Evolutionary conservation across 352 stramenopile species (phyloP), one percentile per base, ranked within the genome.

Genomic region (Phytopythium helicoides): DNA sequence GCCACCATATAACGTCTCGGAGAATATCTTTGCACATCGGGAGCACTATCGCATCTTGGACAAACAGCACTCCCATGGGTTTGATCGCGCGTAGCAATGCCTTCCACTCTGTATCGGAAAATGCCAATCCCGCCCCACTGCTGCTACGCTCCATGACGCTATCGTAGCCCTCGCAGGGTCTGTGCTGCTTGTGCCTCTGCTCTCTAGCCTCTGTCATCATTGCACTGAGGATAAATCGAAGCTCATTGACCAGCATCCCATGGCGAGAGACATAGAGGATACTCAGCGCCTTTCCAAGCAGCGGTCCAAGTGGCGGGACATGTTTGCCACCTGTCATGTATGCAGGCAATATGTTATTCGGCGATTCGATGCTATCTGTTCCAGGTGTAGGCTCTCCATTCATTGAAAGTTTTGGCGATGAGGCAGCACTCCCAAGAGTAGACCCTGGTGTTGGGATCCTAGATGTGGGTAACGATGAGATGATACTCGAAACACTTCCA

Each of bases 211-310:
- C 78, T 0, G 56, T 72, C 41, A 87, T 47, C 15, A 89, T 63
- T 8, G 76, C 75, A 23, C 87, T 84, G 0, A 92, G 50, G 33
- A 92, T 86, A 25, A 83, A 89, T 11, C 80, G 80, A 21, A 98
- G 67, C 50, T 98, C 92, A 38, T 90, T 84, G 46, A 92, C 58
- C 15, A 94, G 70, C 36, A 98, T 68, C 3, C 92, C 92, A 44
- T 98, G 89, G 6, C 92, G 79, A 37, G 80, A 86, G 1, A 96
- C 87, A 52, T 96, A 97, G 35, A 98, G 64, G 7, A 98, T 58
- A 7, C 80, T 83, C 22, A 98, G 58, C 16, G 89, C 71, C 59
- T 77, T 73, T 3, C 89, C 81, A 1, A 97, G 60, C 16, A 97
- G 51, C 18, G 82, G 59, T 5, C 73, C 74, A 7, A 97, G 62